phyloP scores from a whole-genome alignment of 331 rosid species.

The Spiraea crenata region DNA sequence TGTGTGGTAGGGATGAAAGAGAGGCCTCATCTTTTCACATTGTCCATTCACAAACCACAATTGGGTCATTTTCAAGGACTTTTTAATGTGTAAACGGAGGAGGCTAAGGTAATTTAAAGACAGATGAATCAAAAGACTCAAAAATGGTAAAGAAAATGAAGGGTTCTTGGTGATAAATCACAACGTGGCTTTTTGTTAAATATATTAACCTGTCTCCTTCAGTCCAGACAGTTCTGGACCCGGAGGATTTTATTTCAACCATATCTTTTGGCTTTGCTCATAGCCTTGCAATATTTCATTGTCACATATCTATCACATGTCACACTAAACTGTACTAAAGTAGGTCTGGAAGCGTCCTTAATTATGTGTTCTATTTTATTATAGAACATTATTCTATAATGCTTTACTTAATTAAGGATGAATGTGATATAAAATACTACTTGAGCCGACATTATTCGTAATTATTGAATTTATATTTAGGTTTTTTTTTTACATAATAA shows the following conservation, averaged over 20 bases:
- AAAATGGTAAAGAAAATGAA: too few relatives aligned
- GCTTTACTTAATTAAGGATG: too few relatives aligned
- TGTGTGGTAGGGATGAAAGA: slow-evolving; percentile 15
- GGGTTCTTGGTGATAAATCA: too few relatives aligned
- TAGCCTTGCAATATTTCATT: slow-evolving; percentile 3
- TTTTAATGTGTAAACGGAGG: not conserved
- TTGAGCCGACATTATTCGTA: too few relatives aligned
- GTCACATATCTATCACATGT: not conserved
- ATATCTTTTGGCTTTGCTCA: slow-evolving; percentile 6
- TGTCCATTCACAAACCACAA: not conserved
- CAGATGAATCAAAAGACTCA: slow-evolving; percentile 1
- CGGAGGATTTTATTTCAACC: slow-evolving; percentile 5
- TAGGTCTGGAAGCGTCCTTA: too few relatives aligned
- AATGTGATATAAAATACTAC: too few relatives aligned
- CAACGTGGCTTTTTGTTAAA: slow-evolving; percentile 4
- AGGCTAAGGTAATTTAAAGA: not conserved
- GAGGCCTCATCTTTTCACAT: slow-evolving; percentile 11
- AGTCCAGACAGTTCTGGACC: slow-evolving; percentile 24
- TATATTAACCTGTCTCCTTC: slow-evolving; percentile 29
- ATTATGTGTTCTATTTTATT: too few relatives aligned
- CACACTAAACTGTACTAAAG: too few relatives aligned
- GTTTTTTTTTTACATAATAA: too few relatives aligned
- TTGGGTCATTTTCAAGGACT: slow-evolving; percentile 31
- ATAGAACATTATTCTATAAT: too few relatives aligned
- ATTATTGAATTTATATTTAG: too few relatives aligned